Conservation (phyloP, 306 rosid species). For the Corylus heterophylla region DNA sequence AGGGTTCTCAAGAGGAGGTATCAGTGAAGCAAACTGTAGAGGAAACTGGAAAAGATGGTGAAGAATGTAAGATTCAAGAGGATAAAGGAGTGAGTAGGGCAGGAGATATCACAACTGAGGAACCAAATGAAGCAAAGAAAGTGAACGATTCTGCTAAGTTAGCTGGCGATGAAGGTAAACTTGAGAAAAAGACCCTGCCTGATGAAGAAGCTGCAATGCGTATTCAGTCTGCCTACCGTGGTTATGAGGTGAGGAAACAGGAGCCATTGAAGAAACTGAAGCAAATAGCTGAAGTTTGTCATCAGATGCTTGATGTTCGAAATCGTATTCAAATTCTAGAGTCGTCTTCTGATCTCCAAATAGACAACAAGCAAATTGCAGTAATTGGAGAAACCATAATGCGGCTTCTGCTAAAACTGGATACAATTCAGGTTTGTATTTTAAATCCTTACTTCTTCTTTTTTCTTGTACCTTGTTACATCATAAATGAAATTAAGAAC, state of each 20-base stretch:
- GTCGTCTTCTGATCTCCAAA: conserved; percentile 31
- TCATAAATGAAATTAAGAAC: no score
- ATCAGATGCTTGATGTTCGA: conserved; percentile 44
- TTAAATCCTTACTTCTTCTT: background rate
- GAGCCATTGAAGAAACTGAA: conserved; percentile 68
- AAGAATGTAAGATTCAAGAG: background rate
- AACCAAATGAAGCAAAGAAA: conserved; percentile 3
- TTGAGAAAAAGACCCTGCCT: conserved; percentile 25
- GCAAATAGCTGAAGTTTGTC: conserved; percentile 56
- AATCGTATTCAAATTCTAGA: conserved; percentile 44
- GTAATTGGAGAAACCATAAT: conserved; percentile 71
- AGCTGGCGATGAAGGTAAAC: conserved; percentile 1
- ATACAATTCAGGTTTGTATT: conserved; percentile 67
- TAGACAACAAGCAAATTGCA: conserved; percentile 44
- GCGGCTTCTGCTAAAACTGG: conserved; percentile 70
- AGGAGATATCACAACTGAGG: conserved; percentile 7
- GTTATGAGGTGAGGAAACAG: conserved; percentile 64
- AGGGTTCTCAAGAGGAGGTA: background rate
- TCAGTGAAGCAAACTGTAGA: background rate
- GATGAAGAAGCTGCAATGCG: conserved; percentile 62
- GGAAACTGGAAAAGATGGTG: conserved; percentile 21
- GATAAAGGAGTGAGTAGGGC: conserved; percentile 12
- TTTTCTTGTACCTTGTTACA: background rate
- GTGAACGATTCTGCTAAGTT: conserved; percentile 1
- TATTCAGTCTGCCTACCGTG: conserved; percentile 73